Conservation (phyloP, 176 grass and related monocot species). For the Raddia distichophylla region DNA sequence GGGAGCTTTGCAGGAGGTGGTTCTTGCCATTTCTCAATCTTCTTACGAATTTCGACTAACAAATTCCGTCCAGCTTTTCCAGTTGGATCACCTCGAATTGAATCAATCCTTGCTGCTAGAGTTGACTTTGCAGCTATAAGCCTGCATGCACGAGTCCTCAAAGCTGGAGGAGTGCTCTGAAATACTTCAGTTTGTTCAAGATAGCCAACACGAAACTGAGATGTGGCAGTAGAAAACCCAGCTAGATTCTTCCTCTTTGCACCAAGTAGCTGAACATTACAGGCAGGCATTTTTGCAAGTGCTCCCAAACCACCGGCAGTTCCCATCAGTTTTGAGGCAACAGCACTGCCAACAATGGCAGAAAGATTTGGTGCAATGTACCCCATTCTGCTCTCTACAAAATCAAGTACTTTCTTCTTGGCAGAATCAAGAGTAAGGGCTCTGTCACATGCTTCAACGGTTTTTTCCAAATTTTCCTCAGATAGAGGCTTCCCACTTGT, state of each 20-base stretch:
- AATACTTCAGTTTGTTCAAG: constrained; percentile 91
- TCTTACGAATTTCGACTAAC: constrained; percentile 70
- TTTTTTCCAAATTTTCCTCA: constrained; percentile 74
- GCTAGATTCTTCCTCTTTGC: constrained; percentile 82
- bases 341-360: constrained; percentile 76
- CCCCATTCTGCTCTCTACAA: constrained; percentile 88
- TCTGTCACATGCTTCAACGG: constrained; percentile 76
- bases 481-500: constrained; percentile 80
- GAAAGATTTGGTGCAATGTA: constrained; percentile 86
- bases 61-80: constrained; percentile 77
- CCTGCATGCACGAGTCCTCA: constrained; percentile 68
- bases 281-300: constrained; percentile 88
- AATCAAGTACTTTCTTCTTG: constrained; percentile 90
- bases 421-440: constrained; percentile 69
- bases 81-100: constrained; percentile 81
- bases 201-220: constrained; percentile 78
- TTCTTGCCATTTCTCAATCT: constrained; percentile 91
- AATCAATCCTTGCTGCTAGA: constrained; percentile 79
- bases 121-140: constrained; percentile 78
- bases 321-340: constrained; percentile 87
- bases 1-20: constrained; percentile 81
- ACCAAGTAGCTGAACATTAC: constrained; percentile 84
- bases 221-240: constrained; percentile 76
- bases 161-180: constrained; percentile 69
- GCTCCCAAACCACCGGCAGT: constrained; percentile 76